Evolutionary conservation across 495 filamentous ascomycete species (phyloP).

Genomic region (Trichoderma virens): DNA sequence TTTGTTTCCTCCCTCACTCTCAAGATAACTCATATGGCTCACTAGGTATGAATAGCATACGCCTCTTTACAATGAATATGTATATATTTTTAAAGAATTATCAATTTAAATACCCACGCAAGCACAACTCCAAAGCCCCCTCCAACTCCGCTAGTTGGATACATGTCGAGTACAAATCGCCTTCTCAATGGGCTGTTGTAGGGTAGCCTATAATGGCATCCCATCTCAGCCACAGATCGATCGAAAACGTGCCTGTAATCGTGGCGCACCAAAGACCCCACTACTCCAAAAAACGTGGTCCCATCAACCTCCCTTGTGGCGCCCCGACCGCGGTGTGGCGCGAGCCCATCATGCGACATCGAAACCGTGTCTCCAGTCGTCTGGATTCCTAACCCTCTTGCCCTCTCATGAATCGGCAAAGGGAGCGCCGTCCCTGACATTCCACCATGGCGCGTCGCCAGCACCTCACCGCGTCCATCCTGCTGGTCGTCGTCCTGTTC

Average conservation of each 20-base stretch:
- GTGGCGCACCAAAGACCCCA: not conserved
- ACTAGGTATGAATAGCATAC: too few relatives aligned
- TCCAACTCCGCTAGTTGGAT: too few relatives aligned
- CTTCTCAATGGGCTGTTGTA: too few relatives aligned
- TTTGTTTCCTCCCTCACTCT: too few relatives aligned
- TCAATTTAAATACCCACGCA: too few relatives aligned
- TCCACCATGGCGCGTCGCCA: constrained; percentile 35
- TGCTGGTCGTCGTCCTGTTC: constrained; percentile 27
- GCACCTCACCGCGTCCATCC: constrained; percentile 31
- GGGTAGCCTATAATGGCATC: too few relatives aligned
- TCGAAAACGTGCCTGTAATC: not conserved
- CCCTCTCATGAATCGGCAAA: not conserved
- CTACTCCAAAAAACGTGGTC: not conserved
- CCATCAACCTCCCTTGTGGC: not conserved
- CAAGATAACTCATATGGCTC: too few relatives aligned
- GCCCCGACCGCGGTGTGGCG: not conserved
- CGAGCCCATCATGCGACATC: not conserved
- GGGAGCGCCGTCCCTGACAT: not conserved
- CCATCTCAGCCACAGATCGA: not conserved
- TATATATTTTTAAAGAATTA: too few relatives aligned
- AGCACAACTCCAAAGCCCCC: too few relatives aligned
- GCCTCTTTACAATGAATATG: too few relatives aligned
- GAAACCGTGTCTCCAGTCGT: not conserved
- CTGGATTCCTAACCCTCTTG: not conserved
- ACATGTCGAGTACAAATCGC: too few relatives aligned